phyloP scores from a whole-genome alignment of 2,329 filamentous ascomycete genomes.

The Beauveria caledonica region DNA sequence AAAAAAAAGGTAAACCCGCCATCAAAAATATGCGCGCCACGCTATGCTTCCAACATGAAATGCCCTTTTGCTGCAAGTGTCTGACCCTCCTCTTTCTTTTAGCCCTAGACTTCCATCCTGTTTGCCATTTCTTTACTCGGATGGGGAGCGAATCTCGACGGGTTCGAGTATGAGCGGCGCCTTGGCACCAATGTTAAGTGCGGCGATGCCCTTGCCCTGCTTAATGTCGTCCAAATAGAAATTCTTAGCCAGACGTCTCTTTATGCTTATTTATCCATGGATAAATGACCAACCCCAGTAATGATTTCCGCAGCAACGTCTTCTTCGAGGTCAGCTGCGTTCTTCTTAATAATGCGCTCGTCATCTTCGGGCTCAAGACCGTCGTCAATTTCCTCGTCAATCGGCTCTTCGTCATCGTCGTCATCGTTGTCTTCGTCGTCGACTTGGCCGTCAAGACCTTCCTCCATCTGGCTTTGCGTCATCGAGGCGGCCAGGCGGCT shows the following conservation, averaged over 20 bases:
- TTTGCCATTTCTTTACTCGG: neutral
- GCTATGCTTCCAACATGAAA: constrained; percentile 22
- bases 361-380: constrained; percentile 33
- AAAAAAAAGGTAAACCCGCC: neutral
- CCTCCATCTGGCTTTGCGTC: constrained; percentile 24
- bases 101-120: neutral
- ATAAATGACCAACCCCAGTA: constrained; percentile 48
- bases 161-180: constrained; percentile 17
- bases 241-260: neutral
- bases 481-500: constrained; percentile 25
- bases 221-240: neutral
- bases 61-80: neutral
- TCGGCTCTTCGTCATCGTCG: constrained; percentile 19
- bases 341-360: constrained; percentile 19
- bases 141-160: constrained; percentile 21
- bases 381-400: constrained; percentile 24
- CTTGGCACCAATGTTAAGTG: constrained; percentile 7
- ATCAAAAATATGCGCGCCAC: constrained; percentile 12
- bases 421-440: constrained; percentile 26
- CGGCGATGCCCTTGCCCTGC: constrained; percentile 1
- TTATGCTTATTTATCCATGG: constrained; percentile 31
- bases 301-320: constrained; percentile 50
- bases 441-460: constrained; percentile 30
- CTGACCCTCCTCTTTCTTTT: neutral
- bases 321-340: constrained; percentile 23